Evolutionary conservation across 139 green algal genomes (phyloP).

Genomic region (Chlamydomonas schloesseri): DNA sequence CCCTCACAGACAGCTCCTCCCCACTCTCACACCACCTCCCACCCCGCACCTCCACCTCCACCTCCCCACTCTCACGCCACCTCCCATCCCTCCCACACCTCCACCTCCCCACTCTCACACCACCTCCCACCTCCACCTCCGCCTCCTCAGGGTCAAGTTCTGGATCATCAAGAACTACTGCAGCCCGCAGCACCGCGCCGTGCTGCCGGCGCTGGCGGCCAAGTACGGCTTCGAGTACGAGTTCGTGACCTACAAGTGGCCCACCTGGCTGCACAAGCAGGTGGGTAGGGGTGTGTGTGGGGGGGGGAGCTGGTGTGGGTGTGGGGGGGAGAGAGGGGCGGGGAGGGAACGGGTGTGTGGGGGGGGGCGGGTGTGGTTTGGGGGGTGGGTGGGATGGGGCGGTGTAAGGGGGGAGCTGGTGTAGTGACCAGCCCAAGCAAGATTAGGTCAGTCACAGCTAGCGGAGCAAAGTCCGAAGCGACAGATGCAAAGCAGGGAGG

Average conservation of each 20-base stretch:
- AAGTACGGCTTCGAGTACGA: conserved; percentile 94
- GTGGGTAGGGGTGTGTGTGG: conserved; percentile 42
- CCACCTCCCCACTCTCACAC: too few relatives aligned
- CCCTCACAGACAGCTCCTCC: too few relatives aligned
- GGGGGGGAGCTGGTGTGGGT: background rate
- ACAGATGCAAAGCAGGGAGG: too few relatives aligned
- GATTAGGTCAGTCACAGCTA: too few relatives aligned
- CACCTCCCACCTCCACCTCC: background rate
- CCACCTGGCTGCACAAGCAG: conserved; percentile 95
- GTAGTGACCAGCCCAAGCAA: too few relatives aligned
- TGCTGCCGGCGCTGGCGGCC: conserved; percentile 92
- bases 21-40: too few relatives aligned
- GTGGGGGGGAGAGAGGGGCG: background rate
- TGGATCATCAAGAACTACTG: conserved; percentile 99
- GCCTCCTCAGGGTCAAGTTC: conserved; percentile 89
- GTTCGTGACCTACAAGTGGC: conserved; percentile 99
- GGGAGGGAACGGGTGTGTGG: too few relatives aligned
- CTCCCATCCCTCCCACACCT: background rate
- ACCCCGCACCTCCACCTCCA: too few relatives aligned
- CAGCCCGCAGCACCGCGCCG: conserved; percentile 83
- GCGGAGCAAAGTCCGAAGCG: too few relatives aligned
- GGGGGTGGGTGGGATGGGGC: background rate
- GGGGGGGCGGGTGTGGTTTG: background rate
- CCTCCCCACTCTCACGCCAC: background rate
- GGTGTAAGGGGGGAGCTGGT: too few relatives aligned